Conservation (phyloP, 2,329 filamentous ascomycete species). For the Penicillium corylophilum region DNA sequence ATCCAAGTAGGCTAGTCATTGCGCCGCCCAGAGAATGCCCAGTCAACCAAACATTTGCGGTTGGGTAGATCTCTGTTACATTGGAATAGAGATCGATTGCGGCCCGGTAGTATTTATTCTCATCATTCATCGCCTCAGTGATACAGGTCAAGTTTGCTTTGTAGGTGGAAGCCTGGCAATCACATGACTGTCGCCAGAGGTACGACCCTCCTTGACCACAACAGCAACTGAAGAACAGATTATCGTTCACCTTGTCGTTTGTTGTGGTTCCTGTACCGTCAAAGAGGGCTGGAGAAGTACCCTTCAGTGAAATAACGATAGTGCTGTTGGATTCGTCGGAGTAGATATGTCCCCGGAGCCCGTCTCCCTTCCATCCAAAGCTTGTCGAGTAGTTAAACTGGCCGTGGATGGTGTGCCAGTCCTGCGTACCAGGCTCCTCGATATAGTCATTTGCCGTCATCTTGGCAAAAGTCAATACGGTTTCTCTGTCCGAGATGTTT, state of each 20-base stretch:
- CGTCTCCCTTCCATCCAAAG: conserved; percentile 91
- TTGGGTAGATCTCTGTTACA: conserved; percentile 82
- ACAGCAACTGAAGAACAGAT: conserved; percentile 96
- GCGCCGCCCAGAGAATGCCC: conserved; percentile 92
- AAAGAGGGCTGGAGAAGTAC: conserved; percentile 85
- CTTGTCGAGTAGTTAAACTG: conserved; percentile 82
- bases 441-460: conserved; percentile 93
- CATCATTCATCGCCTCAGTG: conserved; percentile 68
- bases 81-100: conserved; percentile 89
- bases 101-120: conserved; percentile 89
- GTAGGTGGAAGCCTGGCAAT: conserved; percentile 84
- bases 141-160: conserved; percentile 93
- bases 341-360: conserved; percentile 88
- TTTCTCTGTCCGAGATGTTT: conserved; percentile 80
- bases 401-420: conserved; percentile 79
- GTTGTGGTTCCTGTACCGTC: conserved; percentile 96
- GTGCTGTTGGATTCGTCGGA: conserved; percentile 82
- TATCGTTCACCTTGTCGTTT: conserved; percentile 97
- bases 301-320: conserved; percentile 88
- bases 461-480: conserved; percentile 76
- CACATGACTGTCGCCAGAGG: conserved; percentile 88
- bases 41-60: conserved; percentile 81
- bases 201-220: conserved; percentile 90
- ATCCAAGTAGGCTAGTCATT: conserved; percentile 79
- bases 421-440: conserved; percentile 64